Percentiles rank a stretch among this genome's conserved stretches.
phyloP scores from a whole-genome alignment of 2,329 filamentous ascomycete species.

The Paraconiothyrium sp. region DNA sequence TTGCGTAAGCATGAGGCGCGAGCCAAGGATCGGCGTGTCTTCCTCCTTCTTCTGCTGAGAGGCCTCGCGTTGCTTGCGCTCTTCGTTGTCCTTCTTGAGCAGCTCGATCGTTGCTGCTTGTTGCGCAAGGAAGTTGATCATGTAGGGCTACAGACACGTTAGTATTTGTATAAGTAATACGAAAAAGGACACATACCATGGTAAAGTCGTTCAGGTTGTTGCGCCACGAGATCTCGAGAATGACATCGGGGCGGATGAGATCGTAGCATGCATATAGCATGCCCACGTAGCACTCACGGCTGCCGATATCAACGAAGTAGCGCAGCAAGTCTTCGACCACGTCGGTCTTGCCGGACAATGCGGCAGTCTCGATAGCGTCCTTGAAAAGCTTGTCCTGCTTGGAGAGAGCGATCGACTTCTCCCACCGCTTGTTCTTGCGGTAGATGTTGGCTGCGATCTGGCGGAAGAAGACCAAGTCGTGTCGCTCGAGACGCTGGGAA shows the following conservation, averaged over 20 bases:
- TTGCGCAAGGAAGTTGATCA: slow-evolving; percentile 97
- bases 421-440: slow-evolving; percentile 99
- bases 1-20: slow-evolving; percentile 94
- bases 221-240: slow-evolving; percentile 97
- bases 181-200: slow-evolving; percentile 65
- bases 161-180: slow-evolving; percentile 15
- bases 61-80: slow-evolving; percentile 76
- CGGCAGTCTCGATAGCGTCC: slow-evolving; percentile 97
- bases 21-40: slow-evolving; percentile 90
- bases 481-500: slow-evolving; percentile 91
- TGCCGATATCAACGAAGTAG: slow-evolving; percentile 99
- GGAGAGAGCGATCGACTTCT: slow-evolving; percentile 96
- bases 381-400: slow-evolving; percentile 99
- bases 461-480: slow-evolving; percentile 98
- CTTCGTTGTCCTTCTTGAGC: slow-evolving; percentile 96
- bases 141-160: slow-evolving; percentile 71
- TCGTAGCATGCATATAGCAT: slow-evolving; percentile 99
- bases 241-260: slow-evolving; percentile 88
- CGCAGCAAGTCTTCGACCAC: slow-evolving; percentile 95
- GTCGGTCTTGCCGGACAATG: slow-evolving; percentile 87
- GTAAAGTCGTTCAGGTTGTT: slow-evolving; percentile 94
- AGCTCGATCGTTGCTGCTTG: slow-evolving; percentile 85
- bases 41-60: slow-evolving; percentile 90
- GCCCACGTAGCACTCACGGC: slow-evolving; percentile 98
- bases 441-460: slow-evolving; percentile 99